phyloP scores from a whole-genome alignment of 2,329 filamentous ascomycete species.

The Diaporthe caulivora region DNA sequence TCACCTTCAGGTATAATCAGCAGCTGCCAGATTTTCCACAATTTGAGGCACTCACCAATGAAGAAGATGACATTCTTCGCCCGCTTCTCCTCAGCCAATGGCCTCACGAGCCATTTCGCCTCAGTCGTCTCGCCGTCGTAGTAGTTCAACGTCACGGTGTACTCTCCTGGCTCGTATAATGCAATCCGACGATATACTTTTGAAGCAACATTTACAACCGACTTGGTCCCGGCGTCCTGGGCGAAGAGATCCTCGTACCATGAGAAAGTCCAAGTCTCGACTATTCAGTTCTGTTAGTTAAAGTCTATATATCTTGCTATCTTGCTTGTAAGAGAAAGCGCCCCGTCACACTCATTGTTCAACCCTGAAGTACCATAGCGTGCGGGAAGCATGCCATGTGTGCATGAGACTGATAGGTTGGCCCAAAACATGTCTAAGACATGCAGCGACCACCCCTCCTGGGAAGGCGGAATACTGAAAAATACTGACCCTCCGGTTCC shows the following conservation, averaged over 20 bases:
- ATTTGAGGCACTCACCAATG: conserved; percentile 69
- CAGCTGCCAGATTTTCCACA: background rate
- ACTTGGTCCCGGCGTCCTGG: conserved; percentile 75
- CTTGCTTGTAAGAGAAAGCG: background rate
- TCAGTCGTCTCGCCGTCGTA: conserved; percentile 78
- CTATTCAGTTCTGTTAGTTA: conserved; percentile 35
- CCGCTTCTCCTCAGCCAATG: conserved; percentile 76
- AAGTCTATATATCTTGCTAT: background rate
- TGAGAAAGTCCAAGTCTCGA: conserved; percentile 86
- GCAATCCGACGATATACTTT: conserved; percentile 83
- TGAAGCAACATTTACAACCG: conserved; percentile 82
- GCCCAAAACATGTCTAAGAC: background rate
- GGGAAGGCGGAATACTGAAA: background rate
- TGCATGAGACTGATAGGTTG: background rate
- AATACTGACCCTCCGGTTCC: conserved; percentile 66
- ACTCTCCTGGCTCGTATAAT: conserved; percentile 83
- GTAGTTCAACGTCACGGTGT: conserved; percentile 81
- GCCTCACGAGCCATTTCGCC: conserved; percentile 82
- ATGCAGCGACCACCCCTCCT: background rate
- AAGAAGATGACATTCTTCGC: conserved; percentile 90
- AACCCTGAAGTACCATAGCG: background rate
- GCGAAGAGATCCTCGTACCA: conserved; percentile 90
- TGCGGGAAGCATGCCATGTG: background rate
- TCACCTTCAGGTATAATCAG: conserved; percentile 50
- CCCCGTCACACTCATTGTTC: background rate